phyloP scores from a whole-genome alignment of 2,329 filamentous ascomycete species.

The Colletotrichum tabaci region DNA sequence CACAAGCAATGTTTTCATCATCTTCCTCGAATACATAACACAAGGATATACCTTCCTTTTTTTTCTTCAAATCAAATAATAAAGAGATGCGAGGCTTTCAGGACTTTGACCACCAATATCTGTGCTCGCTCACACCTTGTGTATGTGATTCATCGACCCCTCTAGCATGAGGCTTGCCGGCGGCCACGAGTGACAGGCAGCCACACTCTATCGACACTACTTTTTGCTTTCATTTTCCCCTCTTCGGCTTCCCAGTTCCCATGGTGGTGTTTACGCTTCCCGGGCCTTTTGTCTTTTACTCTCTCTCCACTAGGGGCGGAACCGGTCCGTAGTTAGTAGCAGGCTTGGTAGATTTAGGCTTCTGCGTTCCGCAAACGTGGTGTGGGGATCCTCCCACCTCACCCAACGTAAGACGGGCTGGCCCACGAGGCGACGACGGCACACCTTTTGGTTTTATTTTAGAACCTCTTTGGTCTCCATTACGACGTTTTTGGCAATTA shows the following conservation, averaged over 20 bases:
- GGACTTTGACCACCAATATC: background rate
- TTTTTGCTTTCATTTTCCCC: background rate
- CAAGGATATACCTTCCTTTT: background rate
- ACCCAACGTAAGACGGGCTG: conserved; percentile 3
- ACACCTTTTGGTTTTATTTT: background rate
- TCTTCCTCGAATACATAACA: conserved; percentile 2
- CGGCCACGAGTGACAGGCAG: background rate
- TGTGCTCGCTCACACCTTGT: background rate
- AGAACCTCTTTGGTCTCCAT: background rate
- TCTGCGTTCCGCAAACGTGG: conserved; percentile 15
- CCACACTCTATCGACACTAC: conserved; percentile 3
- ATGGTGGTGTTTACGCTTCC: background rate
- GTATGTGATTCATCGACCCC: background rate
- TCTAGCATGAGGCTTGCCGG: background rate
- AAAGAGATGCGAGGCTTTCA: background rate
- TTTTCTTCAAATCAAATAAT: background rate
- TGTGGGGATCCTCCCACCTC: background rate
- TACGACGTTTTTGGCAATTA: conserved; percentile 16
- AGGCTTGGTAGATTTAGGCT: too few species aligned
- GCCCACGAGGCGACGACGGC: background rate
- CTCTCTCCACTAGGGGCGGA: background rate
- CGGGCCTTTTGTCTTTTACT: background rate
- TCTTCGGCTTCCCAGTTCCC: background rate
- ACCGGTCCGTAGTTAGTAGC: too few species aligned
- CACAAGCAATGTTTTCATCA: conserved; percentile 26